These are phyloP conservation scores for Trypanosoma boissoni DNA, from an alignment of 208 protist species.

Conservation along the genomic window DNA sequence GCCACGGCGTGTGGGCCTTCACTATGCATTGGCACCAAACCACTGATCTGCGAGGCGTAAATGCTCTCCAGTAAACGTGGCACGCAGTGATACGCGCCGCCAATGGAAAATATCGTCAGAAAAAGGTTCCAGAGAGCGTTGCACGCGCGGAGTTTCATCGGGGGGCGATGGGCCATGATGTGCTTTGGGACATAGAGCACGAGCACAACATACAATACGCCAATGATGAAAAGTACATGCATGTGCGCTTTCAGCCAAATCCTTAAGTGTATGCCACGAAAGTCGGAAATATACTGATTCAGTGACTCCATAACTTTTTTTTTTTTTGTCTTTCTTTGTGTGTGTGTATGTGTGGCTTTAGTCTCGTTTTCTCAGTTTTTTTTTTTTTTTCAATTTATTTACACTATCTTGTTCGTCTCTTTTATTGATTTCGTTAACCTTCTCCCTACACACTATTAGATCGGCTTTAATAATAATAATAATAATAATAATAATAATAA, in stretches of 20 bases:
- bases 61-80: conserved; percentile 37
- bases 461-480: neutral
- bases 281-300: conserved; percentile 34
- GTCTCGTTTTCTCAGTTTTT: no score
- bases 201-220: conserved; percentile 50
- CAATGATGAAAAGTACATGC: conserved; percentile 48
- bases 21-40: conserved; percentile 2
- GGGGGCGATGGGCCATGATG: conserved; percentile 64
- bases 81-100: conserved; percentile 55
- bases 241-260: conserved; percentile 55
- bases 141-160: conserved; percentile 43
- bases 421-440: neutral
- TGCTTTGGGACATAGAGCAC: conserved; percentile 58
- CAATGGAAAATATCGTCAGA: conserved; percentile 70
- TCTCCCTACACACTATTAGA: neutral
- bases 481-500: neutral
- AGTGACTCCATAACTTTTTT: conserved; percentile 13
- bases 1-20: conserved; percentile 18
- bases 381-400: neutral
- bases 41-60: conserved; percentile 31
- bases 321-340: no score
- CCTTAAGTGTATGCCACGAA: conserved; percentile 34
- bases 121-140: conserved; percentile 80
- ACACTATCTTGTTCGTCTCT: neutral
- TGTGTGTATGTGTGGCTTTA: no score